Evolutionary conservation across 2,329 filamentous ascomycete species (phyloP), one percentile per base, ranked within the genome.

Genomic region (Exophiala lecanii-corni): DNA sequence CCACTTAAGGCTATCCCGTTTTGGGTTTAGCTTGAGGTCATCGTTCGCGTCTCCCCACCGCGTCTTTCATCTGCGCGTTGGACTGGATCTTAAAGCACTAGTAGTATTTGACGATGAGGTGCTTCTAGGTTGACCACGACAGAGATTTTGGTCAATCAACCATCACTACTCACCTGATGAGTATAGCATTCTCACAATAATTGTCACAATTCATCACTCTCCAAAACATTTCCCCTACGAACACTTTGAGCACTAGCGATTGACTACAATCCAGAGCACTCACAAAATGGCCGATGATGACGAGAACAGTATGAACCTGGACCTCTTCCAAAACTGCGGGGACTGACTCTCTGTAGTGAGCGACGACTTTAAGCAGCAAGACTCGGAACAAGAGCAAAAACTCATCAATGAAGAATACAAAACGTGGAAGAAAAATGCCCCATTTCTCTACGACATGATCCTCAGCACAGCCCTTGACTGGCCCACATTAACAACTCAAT

Each of bases 401-500:
- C 35, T 53, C 30, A 55, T 56, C 48, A 56, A 56, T 40, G 30
- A 57, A 89, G 92, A 98, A 66, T 98, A 98, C 78, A 98, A 98
- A 67, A 96, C 91, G 55, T 98, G 92, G 92, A 98, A 98, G 76
- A 98, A 98, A 75, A 98, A 98, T 69, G 88, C 86, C 54, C 89
- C 92, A 3, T 97, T 97, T 62, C 84, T 98, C 57, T 98, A 98
- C 66, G 92, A 98, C 65, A 87, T 96, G 81, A 92, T 98, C 54
- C 76, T 97, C 52, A 89, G 89, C 59, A 94, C 88, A 53, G 94
- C 94, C 30, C 74, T 98, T 45, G 89, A 95, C 62, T 98, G 92
- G 92, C 92, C 92, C 10, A 96, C 92, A 3, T 78, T 98, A 50
- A 97, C 92, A 18, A 89, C 89, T 2, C 92, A 98, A 71, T 98